A percentile compares a stretch with the other conserved stretches of the same genome.
Conservation (phyloP, 768 basidiomycete species). For the Rhizopogon sp. region DNA sequence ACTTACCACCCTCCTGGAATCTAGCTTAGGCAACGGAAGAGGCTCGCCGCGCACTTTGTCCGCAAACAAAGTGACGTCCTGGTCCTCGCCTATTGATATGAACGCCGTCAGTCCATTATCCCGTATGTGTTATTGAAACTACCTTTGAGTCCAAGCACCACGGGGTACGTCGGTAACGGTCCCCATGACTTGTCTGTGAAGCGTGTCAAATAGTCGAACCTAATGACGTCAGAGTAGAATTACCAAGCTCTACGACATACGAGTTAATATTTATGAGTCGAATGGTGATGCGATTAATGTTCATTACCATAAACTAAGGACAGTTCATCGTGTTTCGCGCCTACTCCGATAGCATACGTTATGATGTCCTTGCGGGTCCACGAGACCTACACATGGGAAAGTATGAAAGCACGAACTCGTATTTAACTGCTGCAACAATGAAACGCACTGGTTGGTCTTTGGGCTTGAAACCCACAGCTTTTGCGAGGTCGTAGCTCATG, state of each 20-base stretch:
- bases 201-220: background rate
- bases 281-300: background rate
- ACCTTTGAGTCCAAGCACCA: conserved; percentile 72
- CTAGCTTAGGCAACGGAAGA: conserved; percentile 59
- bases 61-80: conserved; percentile 69
- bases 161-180: conserved; percentile 82
- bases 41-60: conserved; percentile 32
- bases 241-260: conserved; percentile 45
- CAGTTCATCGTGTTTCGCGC: conserved; percentile 72
- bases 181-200: conserved; percentile 59
- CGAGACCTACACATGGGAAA: conserved; percentile 43
- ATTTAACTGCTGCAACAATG: background rate
- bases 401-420: background rate
- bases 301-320: conserved; percentile 64
- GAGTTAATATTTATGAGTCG: background rate
- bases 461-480: conserved; percentile 57
- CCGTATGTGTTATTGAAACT: background rate
- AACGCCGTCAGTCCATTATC: background rate
- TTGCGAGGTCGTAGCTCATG: conserved; percentile 57
- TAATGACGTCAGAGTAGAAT: background rate
- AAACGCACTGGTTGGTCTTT: conserved; percentile 49
- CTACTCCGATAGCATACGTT: conserved; percentile 75
- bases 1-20: conserved; percentile 62
- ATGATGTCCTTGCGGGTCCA: conserved; percentile 86
- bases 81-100: conserved; percentile 38